These are phyloP conservation scores for Pluteus cervinus DNA, from an alignment of 768 basidiomycete genomes.

Conservation along the genomic window DNA sequence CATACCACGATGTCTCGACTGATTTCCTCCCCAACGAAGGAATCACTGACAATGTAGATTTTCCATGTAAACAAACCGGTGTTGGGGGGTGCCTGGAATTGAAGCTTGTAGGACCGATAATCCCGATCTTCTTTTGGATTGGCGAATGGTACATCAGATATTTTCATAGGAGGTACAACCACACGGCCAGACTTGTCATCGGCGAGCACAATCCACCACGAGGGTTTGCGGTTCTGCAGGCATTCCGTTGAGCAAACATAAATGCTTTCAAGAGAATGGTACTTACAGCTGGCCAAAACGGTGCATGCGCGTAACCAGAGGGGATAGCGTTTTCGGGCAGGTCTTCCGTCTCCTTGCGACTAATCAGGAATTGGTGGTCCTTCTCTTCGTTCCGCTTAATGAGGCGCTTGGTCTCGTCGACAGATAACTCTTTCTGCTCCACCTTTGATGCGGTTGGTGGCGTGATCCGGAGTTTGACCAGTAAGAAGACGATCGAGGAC, in stretches of 20 bases:
- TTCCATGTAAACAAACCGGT: conserved; percentile 88
- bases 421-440: conserved; percentile 33
- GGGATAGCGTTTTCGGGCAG: conserved; percentile 31
- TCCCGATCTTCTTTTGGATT: conserved; percentile 41
- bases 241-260: conserved; percentile 2
- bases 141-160: conserved; percentile 73
- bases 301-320: conserved; percentile 77
- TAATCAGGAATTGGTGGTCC: conserved; percentile 65
- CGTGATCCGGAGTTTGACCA: conserved; percentile 74
- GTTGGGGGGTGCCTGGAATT: conserved; percentile 90
- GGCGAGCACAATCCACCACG: conserved; percentile 89
- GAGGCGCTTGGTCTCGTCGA: conserved; percentile 41
- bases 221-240: conserved; percentile 74
- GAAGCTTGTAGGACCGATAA: conserved; percentile 82
- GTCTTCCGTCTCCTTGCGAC: conserved; percentile 60
- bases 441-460: conserved; percentile 38
- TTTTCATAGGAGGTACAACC: conserved; percentile 81
- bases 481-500: conserved; percentile 80
- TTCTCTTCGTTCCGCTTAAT: conserved; percentile 49
- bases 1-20: conserved; percentile 66
- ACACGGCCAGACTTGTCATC: conserved; percentile 82
- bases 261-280: neutral
- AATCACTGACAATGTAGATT: conserved; percentile 80
- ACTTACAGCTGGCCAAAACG: conserved; percentile 84
- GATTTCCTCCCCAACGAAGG: conserved; percentile 79